Evolutionary conservation across 371 early-diverging fungal genomes (phyloP).

Genomic region (Fennellomyces sp.): DNA sequence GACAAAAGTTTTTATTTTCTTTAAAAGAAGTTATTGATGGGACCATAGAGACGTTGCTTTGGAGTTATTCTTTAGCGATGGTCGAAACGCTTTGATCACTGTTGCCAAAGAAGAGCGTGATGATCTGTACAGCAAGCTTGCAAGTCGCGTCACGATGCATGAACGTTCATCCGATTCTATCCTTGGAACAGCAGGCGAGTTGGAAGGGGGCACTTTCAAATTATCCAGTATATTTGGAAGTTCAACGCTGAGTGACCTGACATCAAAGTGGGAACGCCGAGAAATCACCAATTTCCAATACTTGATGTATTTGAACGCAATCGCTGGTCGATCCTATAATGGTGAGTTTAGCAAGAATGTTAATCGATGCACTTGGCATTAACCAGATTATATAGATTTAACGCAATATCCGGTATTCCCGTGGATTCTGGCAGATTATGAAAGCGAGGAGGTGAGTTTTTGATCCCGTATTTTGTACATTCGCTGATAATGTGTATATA

Average conservation of each 20-base stretch:
- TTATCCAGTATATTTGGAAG: slow-evolving; percentile 66
- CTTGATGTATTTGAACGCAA: slow-evolving; percentile 84
- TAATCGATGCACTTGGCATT: background rate
- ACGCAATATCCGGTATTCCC: slow-evolving; percentile 79
- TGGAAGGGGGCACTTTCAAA: slow-evolving; percentile 45
- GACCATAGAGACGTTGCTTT: slow-evolving; percentile 80
- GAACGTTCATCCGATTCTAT: slow-evolving; percentile 48
- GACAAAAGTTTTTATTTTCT: background rate
- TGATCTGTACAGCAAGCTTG: slow-evolving; percentile 67
- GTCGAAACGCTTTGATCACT: slow-evolving; percentile 74
- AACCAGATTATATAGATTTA: slow-evolving; percentile 38
- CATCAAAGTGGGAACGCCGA: slow-evolving; percentile 72
- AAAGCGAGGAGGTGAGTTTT: slow-evolving; percentile 46
- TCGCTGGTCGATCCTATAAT: slow-evolving; percentile 78
- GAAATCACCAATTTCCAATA: slow-evolving; percentile 90
- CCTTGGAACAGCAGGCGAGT: slow-evolving; percentile 45
- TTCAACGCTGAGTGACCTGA: slow-evolving; percentile 68
- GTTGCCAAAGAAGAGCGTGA: slow-evolving; percentile 70
- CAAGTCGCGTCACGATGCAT: slow-evolving; percentile 55
- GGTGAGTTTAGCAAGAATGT: slow-evolving; percentile 20
- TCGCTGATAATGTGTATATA: too few species aligned
- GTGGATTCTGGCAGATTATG: slow-evolving; percentile 77
- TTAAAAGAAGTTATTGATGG: too few species aligned
- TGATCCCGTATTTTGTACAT: too few species aligned
- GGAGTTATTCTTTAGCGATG: slow-evolving; percentile 80